A percentile compares a stretch with the other conserved stretches of the same genome.
phyloP scores from a whole-genome alignment of 768 basidiomycete genomes.

The Russula brevipes region DNA sequence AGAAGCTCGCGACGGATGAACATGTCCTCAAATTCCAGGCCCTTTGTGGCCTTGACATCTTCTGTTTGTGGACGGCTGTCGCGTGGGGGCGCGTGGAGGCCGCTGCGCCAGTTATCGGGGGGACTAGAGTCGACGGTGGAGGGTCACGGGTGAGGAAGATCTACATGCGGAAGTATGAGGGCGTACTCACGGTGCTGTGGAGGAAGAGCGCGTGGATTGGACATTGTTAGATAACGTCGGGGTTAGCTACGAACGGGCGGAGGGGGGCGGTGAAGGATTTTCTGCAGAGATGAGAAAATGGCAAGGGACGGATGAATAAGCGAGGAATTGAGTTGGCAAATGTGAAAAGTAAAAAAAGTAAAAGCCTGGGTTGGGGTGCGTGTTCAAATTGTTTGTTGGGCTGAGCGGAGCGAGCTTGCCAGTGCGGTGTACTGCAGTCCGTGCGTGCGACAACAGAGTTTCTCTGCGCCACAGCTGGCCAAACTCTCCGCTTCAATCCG shows the following conservation, averaged over 20 bases:
- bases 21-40: slow-evolving; percentile 95
- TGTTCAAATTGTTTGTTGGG: no score
- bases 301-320: not conserved
- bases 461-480: not conserved
- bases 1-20: slow-evolving; percentile 87
- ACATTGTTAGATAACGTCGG: slow-evolving; percentile 8
- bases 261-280: not conserved
- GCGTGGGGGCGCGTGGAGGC: slow-evolving; percentile 82
- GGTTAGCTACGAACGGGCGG: not conserved
- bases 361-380: no score
- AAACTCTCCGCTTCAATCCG: slow-evolving; percentile 27
- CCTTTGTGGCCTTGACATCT: slow-evolving; percentile 92
- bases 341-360: no score
- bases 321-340: not conserved
- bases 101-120: slow-evolving; percentile 57
- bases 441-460: no score
- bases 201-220: slow-evolving; percentile 26
- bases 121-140: slow-evolving; percentile 1
- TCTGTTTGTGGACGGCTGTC: slow-evolving; percentile 93
- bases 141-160: not conserved
- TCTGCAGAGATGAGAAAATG: not conserved
- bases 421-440: no score
- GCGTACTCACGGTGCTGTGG: slow-evolving; percentile 23
- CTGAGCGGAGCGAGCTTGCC: no score
- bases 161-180: not conserved